These are phyloP conservation scores for Phytopythium aichiense DNA, from an alignment of 352 stramenopile species.

Conservation along the genomic window DNA sequence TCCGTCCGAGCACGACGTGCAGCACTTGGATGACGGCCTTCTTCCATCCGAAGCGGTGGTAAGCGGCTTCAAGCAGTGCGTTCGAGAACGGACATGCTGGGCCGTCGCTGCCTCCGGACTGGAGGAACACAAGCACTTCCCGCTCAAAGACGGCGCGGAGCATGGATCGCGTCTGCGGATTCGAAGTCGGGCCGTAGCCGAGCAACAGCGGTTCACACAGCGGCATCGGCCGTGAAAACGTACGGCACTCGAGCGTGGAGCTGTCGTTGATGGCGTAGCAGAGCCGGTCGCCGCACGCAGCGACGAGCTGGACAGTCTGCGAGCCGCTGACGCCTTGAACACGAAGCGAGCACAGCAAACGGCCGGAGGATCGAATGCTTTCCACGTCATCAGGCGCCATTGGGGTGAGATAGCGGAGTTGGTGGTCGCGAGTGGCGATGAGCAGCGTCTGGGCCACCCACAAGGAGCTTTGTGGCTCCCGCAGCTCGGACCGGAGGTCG, in stretches of 20 bases:
- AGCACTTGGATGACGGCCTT: conserved; percentile 46
- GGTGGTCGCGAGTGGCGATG: conserved; percentile 39
- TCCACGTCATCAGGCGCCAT: conserved; percentile 10
- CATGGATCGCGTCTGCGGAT: conserved; percentile 14
- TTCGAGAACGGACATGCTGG: conserved; percentile 46
- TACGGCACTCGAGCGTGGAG: conserved; percentile 28
- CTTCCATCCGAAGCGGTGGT: conserved; percentile 56
- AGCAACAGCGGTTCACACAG: conserved; percentile 52
- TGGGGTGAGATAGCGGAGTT: conserved; percentile 55
- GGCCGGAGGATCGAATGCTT: conserved; percentile 4
- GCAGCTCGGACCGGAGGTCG: conserved; percentile 27
- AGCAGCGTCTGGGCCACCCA: conserved; percentile 71
- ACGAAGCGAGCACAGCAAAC: conserved; percentile 30
- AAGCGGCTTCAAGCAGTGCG: conserved; percentile 32
- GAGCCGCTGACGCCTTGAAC: conserved; percentile 9
- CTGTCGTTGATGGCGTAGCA: conserved; percentile 41
- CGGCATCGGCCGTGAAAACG: conserved; percentile 36
- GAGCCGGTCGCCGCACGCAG: conserved; percentile 49
- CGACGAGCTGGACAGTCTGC: conserved; percentile 33
- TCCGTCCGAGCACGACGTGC: conserved; percentile 26
- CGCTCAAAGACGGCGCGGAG: conserved; percentile 60
- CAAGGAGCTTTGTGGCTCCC: conserved; percentile 42
- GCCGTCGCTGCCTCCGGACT: conserved; percentile 31
- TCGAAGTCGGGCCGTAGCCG: conserved; percentile 22
- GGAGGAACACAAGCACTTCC: conserved; percentile 52